phyloP scores from a whole-genome alignment of 192 early-diverging fungal genomes.

The Entomortierella chlamydospora region DNA sequence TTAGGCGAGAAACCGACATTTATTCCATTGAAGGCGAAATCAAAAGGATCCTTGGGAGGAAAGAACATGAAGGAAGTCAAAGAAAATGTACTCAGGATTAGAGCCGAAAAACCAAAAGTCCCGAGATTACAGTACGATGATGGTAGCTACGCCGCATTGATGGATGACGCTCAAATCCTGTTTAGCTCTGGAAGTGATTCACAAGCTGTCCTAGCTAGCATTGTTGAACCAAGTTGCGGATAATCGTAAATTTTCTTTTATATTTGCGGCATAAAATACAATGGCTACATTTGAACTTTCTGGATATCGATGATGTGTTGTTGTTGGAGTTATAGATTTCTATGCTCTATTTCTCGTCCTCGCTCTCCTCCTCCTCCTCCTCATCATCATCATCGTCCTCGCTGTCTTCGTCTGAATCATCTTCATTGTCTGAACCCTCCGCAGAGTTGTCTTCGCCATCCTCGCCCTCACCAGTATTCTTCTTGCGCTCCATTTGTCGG shows the following conservation, averaged over 20 bases:
- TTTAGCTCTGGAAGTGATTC: conserved; percentile 36
- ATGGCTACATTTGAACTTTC: neutral
- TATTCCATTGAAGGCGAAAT: conserved; percentile 11
- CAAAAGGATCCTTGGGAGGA: neutral
- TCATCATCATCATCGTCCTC: conserved; percentile 55
- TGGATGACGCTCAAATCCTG: conserved; percentile 34
- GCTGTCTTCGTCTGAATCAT: conserved; percentile 51
- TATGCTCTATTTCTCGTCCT: conserved; percentile 53
- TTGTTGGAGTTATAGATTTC: neutral
- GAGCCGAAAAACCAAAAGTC: conserved; percentile 39
- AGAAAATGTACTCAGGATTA: conserved; percentile 37
- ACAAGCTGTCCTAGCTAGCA: conserved; percentile 42
- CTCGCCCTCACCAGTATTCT: conserved; percentile 56
- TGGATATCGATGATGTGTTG: neutral
- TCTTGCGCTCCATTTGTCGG: conserved; percentile 78
- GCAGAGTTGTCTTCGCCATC: conserved; percentile 64
- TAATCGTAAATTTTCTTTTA: conserved; percentile 23
- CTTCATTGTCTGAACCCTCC: conserved; percentile 56
- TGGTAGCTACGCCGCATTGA: conserved; percentile 30
- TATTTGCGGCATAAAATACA: neutral
- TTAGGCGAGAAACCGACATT: conserved; percentile 46
- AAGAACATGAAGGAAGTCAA: conserved; percentile 23
- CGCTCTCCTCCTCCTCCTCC: conserved; percentile 39
- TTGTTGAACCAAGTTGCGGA: conserved; percentile 53
- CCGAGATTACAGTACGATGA: conserved; percentile 47